Percentiles rank a stretch among this genome's conserved stretches.
These are phyloP conservation scores for Porodaedalea pini DNA, from an alignment of 1,284 basidiomycete genomes.

Conservation along the genomic window DNA sequence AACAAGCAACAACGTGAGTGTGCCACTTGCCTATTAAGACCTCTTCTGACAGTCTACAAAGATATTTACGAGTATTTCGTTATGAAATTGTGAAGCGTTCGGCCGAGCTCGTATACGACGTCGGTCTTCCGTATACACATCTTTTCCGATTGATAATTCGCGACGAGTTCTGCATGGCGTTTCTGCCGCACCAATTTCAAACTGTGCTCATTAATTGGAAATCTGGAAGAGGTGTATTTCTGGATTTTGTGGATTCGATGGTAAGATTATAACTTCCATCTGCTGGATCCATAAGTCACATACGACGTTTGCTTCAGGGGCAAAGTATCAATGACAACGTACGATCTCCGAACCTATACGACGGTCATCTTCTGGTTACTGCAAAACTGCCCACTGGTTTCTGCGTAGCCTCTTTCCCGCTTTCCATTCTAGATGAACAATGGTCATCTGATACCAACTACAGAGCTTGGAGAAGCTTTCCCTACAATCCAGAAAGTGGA, in stretches of 20 bases:
- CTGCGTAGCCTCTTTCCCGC: neutral
- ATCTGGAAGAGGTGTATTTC: neutral
- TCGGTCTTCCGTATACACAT: neutral
- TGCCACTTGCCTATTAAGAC: neutral
- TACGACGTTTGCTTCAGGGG: neutral
- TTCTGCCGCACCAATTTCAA: neutral
- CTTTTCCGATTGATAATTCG: neutral
- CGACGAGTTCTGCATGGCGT: neutral
- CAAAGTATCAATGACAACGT: neutral
- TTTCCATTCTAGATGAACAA: neutral
- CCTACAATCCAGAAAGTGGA: neutral
- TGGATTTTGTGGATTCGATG: neutral
- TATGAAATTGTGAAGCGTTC: neutral
- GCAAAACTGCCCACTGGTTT: conserved; percentile 1
- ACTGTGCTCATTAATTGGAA: neutral
- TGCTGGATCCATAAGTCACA: neutral
- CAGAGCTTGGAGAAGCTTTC: neutral
- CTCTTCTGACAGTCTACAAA: neutral
- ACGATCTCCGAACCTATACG: neutral
- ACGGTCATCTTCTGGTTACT: neutral
- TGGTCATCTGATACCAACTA: neutral
- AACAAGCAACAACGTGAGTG: neutral
- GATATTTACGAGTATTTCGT: neutral
- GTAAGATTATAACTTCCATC: neutral
- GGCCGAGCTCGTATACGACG: neutral